These are phyloP conservation scores for Penstemon davidsonii DNA, from an alignment of 257 asterid genomes.

Conservation along the genomic window DNA sequence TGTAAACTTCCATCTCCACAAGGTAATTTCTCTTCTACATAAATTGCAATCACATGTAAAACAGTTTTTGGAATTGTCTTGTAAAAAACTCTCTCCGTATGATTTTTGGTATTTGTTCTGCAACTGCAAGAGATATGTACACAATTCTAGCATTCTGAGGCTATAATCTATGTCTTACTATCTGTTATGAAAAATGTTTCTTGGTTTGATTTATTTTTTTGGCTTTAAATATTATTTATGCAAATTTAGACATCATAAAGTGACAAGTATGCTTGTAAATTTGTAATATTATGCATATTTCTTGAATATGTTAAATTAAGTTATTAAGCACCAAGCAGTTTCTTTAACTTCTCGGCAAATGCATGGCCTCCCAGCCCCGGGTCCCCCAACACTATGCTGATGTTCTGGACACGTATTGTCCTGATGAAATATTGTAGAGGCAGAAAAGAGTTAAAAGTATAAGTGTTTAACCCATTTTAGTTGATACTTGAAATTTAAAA, in stretches of 20 bases:
- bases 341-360: no score
- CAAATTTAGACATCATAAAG: neutral
- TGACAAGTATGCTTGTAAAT: neutral
- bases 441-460: no score
- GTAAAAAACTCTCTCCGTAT: neutral
- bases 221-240: neutral
- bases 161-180: no score
- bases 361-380: no score
- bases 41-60: neutral
- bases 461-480: no score
- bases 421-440: no score
- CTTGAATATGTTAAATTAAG: neutral
- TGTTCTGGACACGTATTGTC: no score
- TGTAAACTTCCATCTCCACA: conserved; percentile 81
- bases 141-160: no score
- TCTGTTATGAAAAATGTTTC: no score
- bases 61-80: neutral
- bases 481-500: no score
- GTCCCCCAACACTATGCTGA: no score
- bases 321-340: neutral
- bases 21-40: conserved; percentile 49
- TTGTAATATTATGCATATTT: neutral
- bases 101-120: conserved; percentile 18
- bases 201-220: no score
- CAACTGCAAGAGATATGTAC: neutral